Evolutionary conservation across 164 flowering plant species (phyloP).

Genomic region (Macadamia tetraphylla): DNA sequence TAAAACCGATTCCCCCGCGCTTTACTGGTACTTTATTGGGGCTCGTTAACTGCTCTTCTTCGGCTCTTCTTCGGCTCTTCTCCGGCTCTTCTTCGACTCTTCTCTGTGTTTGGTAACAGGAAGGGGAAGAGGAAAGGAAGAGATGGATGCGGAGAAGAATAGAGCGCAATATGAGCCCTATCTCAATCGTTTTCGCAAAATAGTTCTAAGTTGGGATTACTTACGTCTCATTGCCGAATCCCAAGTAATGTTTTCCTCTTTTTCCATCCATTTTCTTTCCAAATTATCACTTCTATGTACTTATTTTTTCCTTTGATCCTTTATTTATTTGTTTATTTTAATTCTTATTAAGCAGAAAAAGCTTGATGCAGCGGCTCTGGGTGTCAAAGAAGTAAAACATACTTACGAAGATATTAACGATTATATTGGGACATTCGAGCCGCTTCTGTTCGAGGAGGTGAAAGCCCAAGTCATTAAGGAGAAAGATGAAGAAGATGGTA

Average conservation of each 20-base stretch:
- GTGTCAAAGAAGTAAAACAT: slow-evolving; percentile 51
- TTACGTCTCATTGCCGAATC: slow-evolving; percentile 44
- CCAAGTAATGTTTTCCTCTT: slow-evolving; percentile 21
- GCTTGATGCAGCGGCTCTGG: slow-evolving; percentile 21
- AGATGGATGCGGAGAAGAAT: slow-evolving; percentile 44
- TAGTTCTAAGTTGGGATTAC: slow-evolving; percentile 85
- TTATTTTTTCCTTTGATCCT: neutral
- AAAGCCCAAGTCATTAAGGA: slow-evolving; percentile 79
- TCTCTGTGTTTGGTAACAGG: too few relatives aligned
- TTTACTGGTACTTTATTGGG: too few relatives aligned
- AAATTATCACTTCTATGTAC: neutral
- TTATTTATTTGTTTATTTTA: neutral
- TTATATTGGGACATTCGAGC: slow-evolving; percentile 74
- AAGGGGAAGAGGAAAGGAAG: neutral
- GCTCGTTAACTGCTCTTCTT: too few relatives aligned
- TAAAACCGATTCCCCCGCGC: too few relatives aligned
- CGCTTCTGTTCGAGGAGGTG: slow-evolving; percentile 86
- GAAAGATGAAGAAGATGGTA: slow-evolving; percentile 56
- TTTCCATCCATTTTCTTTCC: neutral
- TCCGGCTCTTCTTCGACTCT: too few relatives aligned
- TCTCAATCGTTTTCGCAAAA: slow-evolving; percentile 51
- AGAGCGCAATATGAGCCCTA: slow-evolving; percentile 34
- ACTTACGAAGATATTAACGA: slow-evolving; percentile 66
- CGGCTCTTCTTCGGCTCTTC: too few relatives aligned
- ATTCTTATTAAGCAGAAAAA: slow-evolving; percentile 13